These are phyloP conservation scores for Emmonsia crescens DNA, from an alignment of 2,329 filamentous ascomycete species.

Conservation along the genomic window DNA sequence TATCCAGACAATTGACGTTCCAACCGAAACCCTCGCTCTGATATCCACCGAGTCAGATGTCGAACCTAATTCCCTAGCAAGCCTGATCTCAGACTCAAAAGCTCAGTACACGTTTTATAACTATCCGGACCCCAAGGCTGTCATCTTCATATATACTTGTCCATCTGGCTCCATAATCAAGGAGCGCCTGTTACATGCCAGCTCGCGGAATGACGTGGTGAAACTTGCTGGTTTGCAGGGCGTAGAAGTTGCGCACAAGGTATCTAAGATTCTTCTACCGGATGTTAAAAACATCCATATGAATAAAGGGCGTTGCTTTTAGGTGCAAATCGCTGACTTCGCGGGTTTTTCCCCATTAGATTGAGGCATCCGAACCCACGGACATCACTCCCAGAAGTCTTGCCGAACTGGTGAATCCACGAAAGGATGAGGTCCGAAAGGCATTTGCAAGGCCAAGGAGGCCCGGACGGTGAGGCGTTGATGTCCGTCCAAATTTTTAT, in stretches of 20 bases:
- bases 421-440: constrained; percentile 37
- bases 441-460: constrained; percentile 55
- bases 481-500: background rate
- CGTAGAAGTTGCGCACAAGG: constrained; percentile 47
- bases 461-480: constrained; percentile 39
- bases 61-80: constrained; percentile 34
- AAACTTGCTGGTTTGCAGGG: constrained; percentile 45
- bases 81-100: constrained; percentile 41
- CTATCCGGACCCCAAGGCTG: constrained; percentile 24
- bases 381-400: constrained; percentile 46
- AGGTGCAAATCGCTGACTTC: constrained; percentile 5
- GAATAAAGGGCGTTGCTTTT: background rate
- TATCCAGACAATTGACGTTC: constrained; percentile 28
- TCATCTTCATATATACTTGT: constrained; percentile 56
- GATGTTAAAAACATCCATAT: background rate
- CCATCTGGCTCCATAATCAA: constrained; percentile 51
- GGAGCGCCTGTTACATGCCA: constrained; percentile 56
- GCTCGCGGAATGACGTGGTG: constrained; percentile 45
- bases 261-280: constrained; percentile 16
- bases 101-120: constrained; percentile 53
- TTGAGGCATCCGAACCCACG: constrained; percentile 50
- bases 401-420: constrained; percentile 43
- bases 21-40: constrained; percentile 47
- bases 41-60: constrained; percentile 34
- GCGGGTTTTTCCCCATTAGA: constrained; percentile 24